Conservation (phyloP, 2,329 filamentous ascomycete species). For the Diaporthe caulivora region DNA sequence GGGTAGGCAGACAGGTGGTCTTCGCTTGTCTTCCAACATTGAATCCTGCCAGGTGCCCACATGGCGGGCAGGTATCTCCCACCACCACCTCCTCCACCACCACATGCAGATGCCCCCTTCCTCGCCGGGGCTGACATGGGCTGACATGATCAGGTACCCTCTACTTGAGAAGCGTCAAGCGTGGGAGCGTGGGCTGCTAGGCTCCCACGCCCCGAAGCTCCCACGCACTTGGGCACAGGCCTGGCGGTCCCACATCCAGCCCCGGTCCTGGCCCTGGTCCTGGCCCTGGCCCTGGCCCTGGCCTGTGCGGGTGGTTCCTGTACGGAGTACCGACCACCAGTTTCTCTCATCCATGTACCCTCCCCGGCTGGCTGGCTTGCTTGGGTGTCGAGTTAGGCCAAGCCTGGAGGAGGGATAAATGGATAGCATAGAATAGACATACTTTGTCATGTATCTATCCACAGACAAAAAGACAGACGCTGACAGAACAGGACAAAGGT, state of each 20-base stretch:
- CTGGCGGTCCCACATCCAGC: background rate
- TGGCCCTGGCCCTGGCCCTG: conserved; percentile 5
- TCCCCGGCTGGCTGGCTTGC: background rate
- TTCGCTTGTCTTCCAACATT: too few species aligned
- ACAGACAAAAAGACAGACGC: background rate
- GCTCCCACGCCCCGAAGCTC: conserved; percentile 1
- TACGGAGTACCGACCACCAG: background rate
- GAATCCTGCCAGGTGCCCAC: background rate
- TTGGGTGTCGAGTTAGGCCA: background rate
- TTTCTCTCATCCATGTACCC: background rate
- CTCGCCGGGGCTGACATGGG: conserved; percentile 2
- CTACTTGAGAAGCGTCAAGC: background rate
- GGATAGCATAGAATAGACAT: too few species aligned
- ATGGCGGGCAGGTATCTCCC: conserved; percentile 17
- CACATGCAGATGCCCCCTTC: conserved; percentile 6
- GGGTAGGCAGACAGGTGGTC: background rate
- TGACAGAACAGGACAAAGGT: background rate
- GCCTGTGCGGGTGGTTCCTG: conserved; percentile 9
- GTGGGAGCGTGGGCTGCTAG: conserved; percentile 27
- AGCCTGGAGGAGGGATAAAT: background rate
- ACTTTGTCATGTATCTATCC: too few species aligned
- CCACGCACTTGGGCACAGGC: conserved; percentile 23
- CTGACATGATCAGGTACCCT: background rate
- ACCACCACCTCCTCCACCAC: background rate
- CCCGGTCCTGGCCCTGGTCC: conserved; percentile 6